Evolutionary conservation across 805 yeast genomes (phyloP).

Genomic region (Kodamaea sagamina): DNA sequence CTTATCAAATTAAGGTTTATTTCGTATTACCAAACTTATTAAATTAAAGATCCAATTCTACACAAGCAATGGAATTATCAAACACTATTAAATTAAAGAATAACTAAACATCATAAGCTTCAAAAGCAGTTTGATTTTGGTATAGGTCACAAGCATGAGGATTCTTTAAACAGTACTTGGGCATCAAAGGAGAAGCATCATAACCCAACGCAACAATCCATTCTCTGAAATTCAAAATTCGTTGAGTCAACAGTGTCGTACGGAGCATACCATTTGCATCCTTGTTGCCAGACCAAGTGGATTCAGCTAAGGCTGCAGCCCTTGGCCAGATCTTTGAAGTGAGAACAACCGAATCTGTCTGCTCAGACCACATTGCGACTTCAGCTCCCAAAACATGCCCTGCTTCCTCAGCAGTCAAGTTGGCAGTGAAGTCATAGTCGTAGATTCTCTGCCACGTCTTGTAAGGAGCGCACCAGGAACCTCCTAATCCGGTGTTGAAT

Average conservation of each 20-base stretch:
- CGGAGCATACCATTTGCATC: constrained; percentile 30
- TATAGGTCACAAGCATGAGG: constrained; percentile 42
- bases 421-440: constrained; percentile 33
- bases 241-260: constrained; percentile 30
- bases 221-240: constrained; percentile 42
- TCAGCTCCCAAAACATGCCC: constrained; percentile 40
- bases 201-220: constrained; percentile 38
- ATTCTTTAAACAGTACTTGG: constrained; percentile 35
- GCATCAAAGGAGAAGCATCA: constrained; percentile 36
- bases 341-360: constrained; percentile 33
- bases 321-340: constrained; percentile 42
- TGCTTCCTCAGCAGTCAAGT: constrained; percentile 31
- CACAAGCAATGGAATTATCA: not conserved
- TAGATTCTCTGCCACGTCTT: constrained; percentile 47
- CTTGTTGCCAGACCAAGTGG: constrained; percentile 43
- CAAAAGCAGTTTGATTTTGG: constrained; percentile 11
- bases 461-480: constrained; percentile 47
- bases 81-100: no score
- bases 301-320: constrained; percentile 43
- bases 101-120: not conserved
- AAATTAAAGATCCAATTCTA: not conserved
- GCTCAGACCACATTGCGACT: constrained; percentile 43
- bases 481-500: constrained; percentile 35
- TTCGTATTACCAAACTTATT: no score
- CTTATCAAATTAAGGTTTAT: no score